phyloP scores from a whole-genome alignment of 108 stramenopile genomes.

The Fragilaria crotonensis region DNA sequence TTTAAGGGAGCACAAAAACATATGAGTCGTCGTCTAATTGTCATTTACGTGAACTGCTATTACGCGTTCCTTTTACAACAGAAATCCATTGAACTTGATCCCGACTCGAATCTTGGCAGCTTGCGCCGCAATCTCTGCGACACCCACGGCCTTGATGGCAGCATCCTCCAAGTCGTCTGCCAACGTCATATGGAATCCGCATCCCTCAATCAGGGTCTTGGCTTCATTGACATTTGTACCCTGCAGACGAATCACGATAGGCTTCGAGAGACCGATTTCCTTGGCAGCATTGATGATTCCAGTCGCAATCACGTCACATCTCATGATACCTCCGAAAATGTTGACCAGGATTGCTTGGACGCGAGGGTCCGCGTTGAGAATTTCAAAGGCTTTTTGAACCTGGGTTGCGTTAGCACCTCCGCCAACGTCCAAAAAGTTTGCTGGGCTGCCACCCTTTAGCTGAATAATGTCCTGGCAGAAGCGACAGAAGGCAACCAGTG shows the following conservation, averaged over 20 bases:
- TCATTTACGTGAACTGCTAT: slow-evolving; percentile 1
- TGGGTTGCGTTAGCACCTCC: slow-evolving; percentile 74
- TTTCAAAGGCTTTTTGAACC: slow-evolving; percentile 73
- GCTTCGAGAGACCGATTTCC: slow-evolving; percentile 74
- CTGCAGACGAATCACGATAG: slow-evolving; percentile 86
- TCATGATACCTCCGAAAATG: slow-evolving; percentile 97
- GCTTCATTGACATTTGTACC: slow-evolving; percentile 91
- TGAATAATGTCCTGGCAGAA: slow-evolving; percentile 72
- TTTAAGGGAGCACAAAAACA: too few species aligned
- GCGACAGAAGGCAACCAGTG: too few species aligned
- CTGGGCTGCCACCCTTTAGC: slow-evolving; percentile 88
- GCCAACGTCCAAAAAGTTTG: slow-evolving; percentile 96
- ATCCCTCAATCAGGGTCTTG: slow-evolving; percentile 73
- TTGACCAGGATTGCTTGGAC: slow-evolving; percentile 91
- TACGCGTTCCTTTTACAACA: slow-evolving; percentile 28
- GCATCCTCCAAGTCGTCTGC: slow-evolving; percentile 91
- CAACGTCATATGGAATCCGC: slow-evolving; percentile 43
- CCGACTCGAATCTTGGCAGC: slow-evolving; percentile 60
- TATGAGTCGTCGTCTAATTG: too few species aligned
- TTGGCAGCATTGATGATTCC: slow-evolving; percentile 87
- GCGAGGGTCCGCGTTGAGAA: slow-evolving; percentile 56
- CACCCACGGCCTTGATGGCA: slow-evolving; percentile 83
- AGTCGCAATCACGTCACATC: slow-evolving; percentile 88
- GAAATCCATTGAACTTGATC: slow-evolving; percentile 64
- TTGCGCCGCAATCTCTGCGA: slow-evolving; percentile 68